phyloP scores from a whole-genome alignment of 257 asterid species.

The Anisodus tanguticus region DNA sequence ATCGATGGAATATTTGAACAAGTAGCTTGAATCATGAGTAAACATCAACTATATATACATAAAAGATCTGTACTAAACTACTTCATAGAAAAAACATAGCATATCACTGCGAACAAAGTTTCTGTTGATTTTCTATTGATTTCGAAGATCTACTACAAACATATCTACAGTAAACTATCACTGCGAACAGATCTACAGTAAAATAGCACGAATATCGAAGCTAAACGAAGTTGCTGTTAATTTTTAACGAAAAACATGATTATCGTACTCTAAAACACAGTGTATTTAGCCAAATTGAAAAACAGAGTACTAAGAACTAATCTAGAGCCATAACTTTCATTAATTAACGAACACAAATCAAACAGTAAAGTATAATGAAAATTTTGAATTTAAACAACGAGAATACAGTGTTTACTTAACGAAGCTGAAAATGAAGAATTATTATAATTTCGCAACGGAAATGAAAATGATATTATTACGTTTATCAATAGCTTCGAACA shows the following conservation, averaged over 20 bases:
- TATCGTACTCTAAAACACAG: neutral
- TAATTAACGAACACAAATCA: neutral
- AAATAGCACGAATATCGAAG: neutral
- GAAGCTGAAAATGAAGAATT: neutral
- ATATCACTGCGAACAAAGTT: neutral
- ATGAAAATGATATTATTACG: slow-evolving; percentile 40
- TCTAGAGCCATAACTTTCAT: neutral
- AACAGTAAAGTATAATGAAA: neutral
- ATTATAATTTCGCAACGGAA: neutral
- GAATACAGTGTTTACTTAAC: neutral
- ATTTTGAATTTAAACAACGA: neutral
- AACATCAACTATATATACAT: neutral
- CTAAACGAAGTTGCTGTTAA: neutral
- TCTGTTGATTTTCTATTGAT: too few relatives aligned
- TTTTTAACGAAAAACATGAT: neutral
- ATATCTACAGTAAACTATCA: too few relatives aligned
- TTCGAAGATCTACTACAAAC: too few relatives aligned
- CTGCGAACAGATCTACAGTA: neutral
- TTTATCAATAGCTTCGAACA: slow-evolving; percentile 98
- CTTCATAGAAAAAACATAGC: neutral
- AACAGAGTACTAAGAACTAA: neutral
- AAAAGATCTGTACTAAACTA: neutral
- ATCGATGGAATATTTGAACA: neutral
- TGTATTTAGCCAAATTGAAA: neutral
- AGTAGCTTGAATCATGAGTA: neutral